phyloP scores from a whole-genome alignment of 1,284 basidiomycete species.

The Microbotryum violaceum region DNA sequence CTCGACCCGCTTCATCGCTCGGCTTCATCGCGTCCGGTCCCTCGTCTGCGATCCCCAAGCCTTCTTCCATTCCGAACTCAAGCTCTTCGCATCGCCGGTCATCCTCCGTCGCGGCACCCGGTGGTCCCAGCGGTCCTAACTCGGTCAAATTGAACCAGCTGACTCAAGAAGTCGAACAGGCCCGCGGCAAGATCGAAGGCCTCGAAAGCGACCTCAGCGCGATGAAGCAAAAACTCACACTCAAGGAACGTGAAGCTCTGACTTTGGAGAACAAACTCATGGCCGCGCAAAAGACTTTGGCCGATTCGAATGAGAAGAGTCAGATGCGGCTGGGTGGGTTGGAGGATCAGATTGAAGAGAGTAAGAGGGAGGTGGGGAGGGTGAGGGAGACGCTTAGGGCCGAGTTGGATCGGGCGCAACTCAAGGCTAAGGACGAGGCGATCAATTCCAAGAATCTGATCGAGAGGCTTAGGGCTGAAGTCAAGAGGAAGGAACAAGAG shows the following conservation, averaged over 20 bases:
- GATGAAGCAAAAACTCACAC: neutral
- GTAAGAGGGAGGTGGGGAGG: constrained; percentile 3
- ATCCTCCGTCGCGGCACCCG: neutral
- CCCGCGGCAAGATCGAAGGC: neutral
- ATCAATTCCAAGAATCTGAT: neutral
- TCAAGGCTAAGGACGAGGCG: neutral
- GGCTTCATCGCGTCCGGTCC: constrained; percentile 7
- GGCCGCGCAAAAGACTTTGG: constrained; percentile 8
- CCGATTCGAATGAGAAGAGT: neutral
- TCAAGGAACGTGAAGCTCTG: constrained; percentile 10
- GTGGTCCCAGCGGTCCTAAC: neutral
- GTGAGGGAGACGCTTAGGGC: neutral
- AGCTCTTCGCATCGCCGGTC: neutral
- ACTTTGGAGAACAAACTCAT: constrained; percentile 15
- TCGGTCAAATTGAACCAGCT: constrained; percentile 5
- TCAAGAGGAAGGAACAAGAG: constrained; percentile 6
- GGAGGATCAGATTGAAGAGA: constrained; percentile 13
- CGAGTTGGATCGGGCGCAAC: neutral
- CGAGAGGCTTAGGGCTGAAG: constrained; percentile 6
- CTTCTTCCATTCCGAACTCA: constrained; percentile 3
- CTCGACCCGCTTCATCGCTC: neutral
- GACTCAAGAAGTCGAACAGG: constrained; percentile 11
- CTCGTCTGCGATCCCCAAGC: neutral
- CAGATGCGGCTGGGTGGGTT: neutral
- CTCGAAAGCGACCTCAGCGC: constrained; percentile 4